Conservation (phyloP, 2,329 filamentous ascomycete species). For the Coniochaeta prunicola region DNA sequence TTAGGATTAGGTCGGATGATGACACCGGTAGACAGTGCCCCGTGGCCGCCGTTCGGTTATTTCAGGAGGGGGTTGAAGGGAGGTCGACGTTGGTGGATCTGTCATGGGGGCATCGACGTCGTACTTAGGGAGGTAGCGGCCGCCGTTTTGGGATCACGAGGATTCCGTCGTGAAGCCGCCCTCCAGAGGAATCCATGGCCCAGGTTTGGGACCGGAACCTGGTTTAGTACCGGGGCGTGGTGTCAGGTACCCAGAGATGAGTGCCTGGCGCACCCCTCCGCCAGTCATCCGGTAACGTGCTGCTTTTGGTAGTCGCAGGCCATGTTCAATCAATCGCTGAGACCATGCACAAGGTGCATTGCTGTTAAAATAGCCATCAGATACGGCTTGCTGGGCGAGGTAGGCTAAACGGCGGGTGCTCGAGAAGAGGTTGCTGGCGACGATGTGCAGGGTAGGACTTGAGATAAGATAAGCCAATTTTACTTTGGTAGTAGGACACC, state of each 20-base stretch:
- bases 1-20: too few species aligned
- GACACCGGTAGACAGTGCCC: too few species aligned
- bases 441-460: too few species aligned
- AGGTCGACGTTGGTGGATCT: too few species aligned
- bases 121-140: conserved; percentile 64
- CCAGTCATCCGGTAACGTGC: not conserved
- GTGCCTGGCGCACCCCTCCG: not conserved
- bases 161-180: conserved; percentile 67
- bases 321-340: too few species aligned
- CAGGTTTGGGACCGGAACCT: conserved; percentile 41
- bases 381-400: conserved; percentile 13
- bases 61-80: too few species aligned
- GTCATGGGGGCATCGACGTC: conserved; percentile 66
- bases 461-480: too few species aligned
- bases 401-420: conserved; percentile 14
- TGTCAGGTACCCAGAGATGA: not conserved
- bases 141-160: conserved; percentile 67
- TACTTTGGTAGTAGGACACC: too few species aligned
- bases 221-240: not conserved
- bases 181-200: conserved; percentile 61
- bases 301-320: too few species aligned
- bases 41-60: too few species aligned
- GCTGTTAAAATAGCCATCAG: conserved; percentile 6
- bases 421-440: conserved; percentile 15
- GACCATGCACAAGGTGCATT: not conserved